Evolutionary conservation across 176 grass and related monocot species (phyloP).

Genomic region (Aegilops bicornis): DNA sequence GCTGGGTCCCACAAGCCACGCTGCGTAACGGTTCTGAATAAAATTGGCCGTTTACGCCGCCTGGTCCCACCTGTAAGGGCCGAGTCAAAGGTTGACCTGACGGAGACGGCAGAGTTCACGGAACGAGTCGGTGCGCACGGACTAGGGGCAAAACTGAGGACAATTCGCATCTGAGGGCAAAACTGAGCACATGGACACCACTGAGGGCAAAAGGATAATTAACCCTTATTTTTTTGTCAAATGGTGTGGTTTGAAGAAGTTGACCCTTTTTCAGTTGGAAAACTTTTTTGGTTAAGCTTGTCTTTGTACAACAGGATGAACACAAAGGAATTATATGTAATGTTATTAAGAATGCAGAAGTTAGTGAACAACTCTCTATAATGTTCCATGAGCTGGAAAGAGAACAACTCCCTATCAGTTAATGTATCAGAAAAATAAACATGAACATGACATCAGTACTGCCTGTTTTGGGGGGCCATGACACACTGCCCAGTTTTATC

Average conservation of each 20-base stretch:
- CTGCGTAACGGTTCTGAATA: too few relatives aligned
- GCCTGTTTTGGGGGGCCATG: conserved; percentile 9
- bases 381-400: conserved; percentile 8
- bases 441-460: conserved; percentile 29
- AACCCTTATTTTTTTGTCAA: neutral
- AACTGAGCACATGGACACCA: too few relatives aligned
- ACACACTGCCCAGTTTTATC: neutral
- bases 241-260: neutral
- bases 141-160: too few relatives aligned
- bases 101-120: too few relatives aligned
- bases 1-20: too few relatives aligned
- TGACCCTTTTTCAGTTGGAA: neutral
- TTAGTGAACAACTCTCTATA: conserved; percentile 9
- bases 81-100: too few relatives aligned
- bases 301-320: neutral
- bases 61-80: too few relatives aligned
- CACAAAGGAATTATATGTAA: neutral
- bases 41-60: too few relatives aligned
- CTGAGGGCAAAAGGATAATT: too few relatives aligned
- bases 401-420: conserved; percentile 15
- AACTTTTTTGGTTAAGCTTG: neutral
- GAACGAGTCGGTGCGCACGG: too few relatives aligned
- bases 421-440: neutral
- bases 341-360: neutral
- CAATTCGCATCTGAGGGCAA: too few relatives aligned